Evolutionary conservation across 306 rosid species (phyloP).

Genomic region (Boehmeria nivea): DNA sequence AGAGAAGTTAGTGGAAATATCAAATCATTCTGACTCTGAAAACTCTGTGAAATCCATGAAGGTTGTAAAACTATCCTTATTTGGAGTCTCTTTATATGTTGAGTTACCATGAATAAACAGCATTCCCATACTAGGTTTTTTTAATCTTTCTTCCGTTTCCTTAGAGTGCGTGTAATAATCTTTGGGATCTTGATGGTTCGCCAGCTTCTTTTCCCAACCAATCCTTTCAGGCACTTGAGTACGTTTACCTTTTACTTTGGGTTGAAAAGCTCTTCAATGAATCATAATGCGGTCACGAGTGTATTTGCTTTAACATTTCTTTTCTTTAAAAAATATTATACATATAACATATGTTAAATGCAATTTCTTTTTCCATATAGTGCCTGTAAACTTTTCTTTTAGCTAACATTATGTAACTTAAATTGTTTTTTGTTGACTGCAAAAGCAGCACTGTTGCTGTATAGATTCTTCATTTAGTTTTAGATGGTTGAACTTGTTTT

Average conservation of each 20-base stretch:
- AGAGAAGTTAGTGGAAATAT: conserved; percentile 17
- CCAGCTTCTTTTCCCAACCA: conserved; percentile 50
- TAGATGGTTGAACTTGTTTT: no score
- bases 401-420: no score
- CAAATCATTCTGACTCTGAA: conserved; percentile 1
- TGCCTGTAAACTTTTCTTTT: no score
- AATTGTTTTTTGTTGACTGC: no score
- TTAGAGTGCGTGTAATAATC: conserved; percentile 44
- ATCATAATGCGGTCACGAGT: not conserved
- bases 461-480: no score
- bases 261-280: not conserved
- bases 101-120: conserved; percentile 1
- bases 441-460: no score
- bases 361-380: no score
- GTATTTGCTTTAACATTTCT: not conserved
- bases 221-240: conserved; percentile 63
- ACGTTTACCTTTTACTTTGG: conserved; percentile 17
- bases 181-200: conserved; percentile 45
- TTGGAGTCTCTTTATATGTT: not conserved
- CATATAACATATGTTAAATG: not conserved
- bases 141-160: conserved; percentile 13
- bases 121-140: not conserved
- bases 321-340: conserved; percentile 9
- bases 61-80: not conserved
- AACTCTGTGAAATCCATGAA: not conserved